Conservation (phyloP, 1,284 basidiomycete species). For the Anthracocystis setariae region DNA sequence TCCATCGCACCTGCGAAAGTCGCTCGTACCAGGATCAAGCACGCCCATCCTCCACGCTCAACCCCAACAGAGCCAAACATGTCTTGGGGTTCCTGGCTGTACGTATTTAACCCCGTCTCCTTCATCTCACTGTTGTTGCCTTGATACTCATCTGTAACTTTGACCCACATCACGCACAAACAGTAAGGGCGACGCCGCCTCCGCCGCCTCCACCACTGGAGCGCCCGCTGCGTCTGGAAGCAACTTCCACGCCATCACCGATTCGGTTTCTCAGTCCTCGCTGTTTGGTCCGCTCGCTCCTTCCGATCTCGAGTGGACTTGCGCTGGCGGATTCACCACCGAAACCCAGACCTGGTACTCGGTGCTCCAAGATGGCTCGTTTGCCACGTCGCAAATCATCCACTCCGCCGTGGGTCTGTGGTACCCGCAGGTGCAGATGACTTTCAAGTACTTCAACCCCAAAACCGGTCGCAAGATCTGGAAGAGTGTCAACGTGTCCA, state of each 20-base stretch:
- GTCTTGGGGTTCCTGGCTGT: slow-evolving; percentile 67
- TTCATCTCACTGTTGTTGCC: neutral
- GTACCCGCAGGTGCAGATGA: slow-evolving; percentile 95
- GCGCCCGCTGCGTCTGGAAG: slow-evolving; percentile 36
- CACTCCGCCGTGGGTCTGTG: slow-evolving; percentile 91
- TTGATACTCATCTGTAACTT: neutral
- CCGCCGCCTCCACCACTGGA: slow-evolving; percentile 13
- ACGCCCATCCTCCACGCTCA: neutral
- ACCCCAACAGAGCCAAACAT: slow-evolving; percentile 24
- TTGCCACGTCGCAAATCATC: slow-evolving; percentile 90
- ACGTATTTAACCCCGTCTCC: slow-evolving; percentile 16
- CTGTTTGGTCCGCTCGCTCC: slow-evolving; percentile 76
- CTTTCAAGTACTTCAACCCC: slow-evolving; percentile 88
- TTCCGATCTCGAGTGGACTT: slow-evolving; percentile 84
- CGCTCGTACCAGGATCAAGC: too few relatives aligned
- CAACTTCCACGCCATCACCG: slow-evolving; percentile 65
- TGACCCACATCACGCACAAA: neutral
- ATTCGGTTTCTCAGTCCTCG: slow-evolving; percentile 66
- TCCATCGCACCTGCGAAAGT: too few relatives aligned
- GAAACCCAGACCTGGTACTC: slow-evolving; percentile 94
- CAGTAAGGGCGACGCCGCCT: slow-evolving; percentile 36
- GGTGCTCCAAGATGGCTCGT: slow-evolving; percentile 82
- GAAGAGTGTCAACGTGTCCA: slow-evolving; percentile 88
- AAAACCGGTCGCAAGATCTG: slow-evolving; percentile 79
- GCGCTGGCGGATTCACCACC: slow-evolving; percentile 82